Evolutionary conservation across 331 rosid species (phyloP).

Genomic region (Saraca asoca): DNA sequence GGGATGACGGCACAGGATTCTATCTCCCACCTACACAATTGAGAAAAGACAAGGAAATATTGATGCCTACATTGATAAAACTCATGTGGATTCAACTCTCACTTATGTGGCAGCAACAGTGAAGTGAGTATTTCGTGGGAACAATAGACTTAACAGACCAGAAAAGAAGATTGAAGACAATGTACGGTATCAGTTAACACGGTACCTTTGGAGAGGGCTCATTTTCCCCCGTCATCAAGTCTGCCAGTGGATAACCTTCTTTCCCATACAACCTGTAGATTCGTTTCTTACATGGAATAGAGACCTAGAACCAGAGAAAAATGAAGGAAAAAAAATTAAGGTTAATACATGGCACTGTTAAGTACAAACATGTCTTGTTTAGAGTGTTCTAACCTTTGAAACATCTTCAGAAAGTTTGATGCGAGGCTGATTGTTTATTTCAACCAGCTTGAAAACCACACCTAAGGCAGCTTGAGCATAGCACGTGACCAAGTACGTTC

Average conservation of each 20-base stretch:
- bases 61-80: background rate
- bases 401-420: constrained; percentile 99
- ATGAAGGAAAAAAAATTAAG: constrained; percentile 5
- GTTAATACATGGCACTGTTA: constrained; percentile 3
- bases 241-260: constrained; percentile 95
- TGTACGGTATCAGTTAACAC: constrained; percentile 8
- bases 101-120: background rate
- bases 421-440: constrained; percentile 92
- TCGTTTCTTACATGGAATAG: constrained; percentile 94
- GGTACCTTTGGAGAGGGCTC: constrained; percentile 94
- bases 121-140: no score
- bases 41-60: constrained; percentile 21
- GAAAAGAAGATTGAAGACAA: background rate
- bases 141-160: background rate
- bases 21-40: constrained; percentile 80
- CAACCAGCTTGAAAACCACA: constrained; percentile 97
- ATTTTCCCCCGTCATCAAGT: constrained; percentile 90
- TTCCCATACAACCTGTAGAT: constrained; percentile 81
- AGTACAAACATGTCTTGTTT: constrained; percentile 24
- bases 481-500: constrained; percentile 93
- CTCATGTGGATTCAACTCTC: constrained; percentile 4
- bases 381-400: constrained; percentile 70
- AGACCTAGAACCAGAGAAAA: constrained; percentile 63
- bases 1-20: constrained; percentile 94
- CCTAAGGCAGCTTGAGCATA: constrained; percentile 98